Conservation (phyloP, 1,284 basidiomycete genomes). For the Butyriboletus appendiculatus region DNA sequence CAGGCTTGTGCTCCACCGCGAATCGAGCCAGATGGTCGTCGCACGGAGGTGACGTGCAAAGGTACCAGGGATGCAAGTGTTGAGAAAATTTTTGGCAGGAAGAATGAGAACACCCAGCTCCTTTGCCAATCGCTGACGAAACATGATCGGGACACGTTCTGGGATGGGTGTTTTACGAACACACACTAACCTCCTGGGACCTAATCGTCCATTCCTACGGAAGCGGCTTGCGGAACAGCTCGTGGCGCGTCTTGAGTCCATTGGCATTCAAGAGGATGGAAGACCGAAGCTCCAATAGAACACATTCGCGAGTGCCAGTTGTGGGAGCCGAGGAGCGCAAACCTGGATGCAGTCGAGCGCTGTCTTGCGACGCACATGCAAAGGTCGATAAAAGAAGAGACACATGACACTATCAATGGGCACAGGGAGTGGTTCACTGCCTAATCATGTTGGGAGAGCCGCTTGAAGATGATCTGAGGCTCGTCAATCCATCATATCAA, state of each 20-base stretch:
- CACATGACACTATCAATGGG: too few species aligned
- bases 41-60: too few species aligned
- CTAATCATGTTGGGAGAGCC: too few species aligned
- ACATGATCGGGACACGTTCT: constrained; percentile 46
- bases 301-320: constrained; percentile 48
- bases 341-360: constrained; percentile 83
- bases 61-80: too few species aligned
- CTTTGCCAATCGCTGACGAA: constrained; percentile 60
- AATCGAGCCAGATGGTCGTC: too few species aligned
- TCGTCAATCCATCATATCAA: too few species aligned
- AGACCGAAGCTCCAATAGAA: constrained; percentile 42
- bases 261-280: constrained; percentile 55
- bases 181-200: constrained; percentile 72
- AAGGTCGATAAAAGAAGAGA: too few species aligned
- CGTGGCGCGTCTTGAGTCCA: constrained; percentile 57
- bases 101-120: constrained; percentile 68
- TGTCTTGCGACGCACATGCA: too few species aligned
- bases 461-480: too few species aligned
- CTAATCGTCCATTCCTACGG: constrained; percentile 60
- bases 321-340: constrained; percentile 73
- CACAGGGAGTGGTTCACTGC: too few species aligned
- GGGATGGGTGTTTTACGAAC: constrained; percentile 75
- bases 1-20: too few species aligned
- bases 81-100: constrained; percentile 73
- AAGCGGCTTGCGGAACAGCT: constrained; percentile 54